Percentiles rank a stretch among this genome's conserved stretches.
These are phyloP conservation scores for Fistulifera pelliculosa DNA, from an alignment of 108 stramenopile species.

Conservation along the genomic window DNA sequence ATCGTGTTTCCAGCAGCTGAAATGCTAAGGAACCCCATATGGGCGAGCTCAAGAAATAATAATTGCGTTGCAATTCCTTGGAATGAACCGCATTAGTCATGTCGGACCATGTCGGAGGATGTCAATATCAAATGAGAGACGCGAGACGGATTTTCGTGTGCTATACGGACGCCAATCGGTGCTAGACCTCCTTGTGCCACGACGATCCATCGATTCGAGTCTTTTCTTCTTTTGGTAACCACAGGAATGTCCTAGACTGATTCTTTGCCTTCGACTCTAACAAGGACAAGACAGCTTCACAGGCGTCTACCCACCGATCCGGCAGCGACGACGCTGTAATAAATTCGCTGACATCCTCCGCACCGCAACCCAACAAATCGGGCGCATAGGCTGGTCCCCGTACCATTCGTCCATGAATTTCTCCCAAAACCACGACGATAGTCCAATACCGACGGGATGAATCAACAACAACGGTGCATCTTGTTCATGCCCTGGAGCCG, in stretches of 20 bases:
- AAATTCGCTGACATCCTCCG: slow-evolving; percentile 37
- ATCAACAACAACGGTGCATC: slow-evolving; percentile 31
- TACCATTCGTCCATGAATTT: slow-evolving; percentile 20
- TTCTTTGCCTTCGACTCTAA: neutral
- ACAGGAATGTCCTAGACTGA: no score
- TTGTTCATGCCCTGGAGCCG: no score
- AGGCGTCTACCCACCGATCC: slow-evolving; percentile 46
- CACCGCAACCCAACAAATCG: slow-evolving; percentile 63
- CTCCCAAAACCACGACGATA: slow-evolving; percentile 60
- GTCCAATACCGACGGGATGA: slow-evolving; percentile 67
- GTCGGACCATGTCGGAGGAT: slow-evolving; percentile 51
- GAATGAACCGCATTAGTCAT: slow-evolving; percentile 41
- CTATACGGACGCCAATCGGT: slow-evolving; percentile 51
- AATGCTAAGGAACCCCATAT: slow-evolving; percentile 46
- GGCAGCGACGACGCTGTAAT: slow-evolving; percentile 29
- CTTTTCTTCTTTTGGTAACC: no score
- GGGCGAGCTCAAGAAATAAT: slow-evolving; percentile 36
- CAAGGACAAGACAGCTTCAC: slow-evolving; percentile 25
- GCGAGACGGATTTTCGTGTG: slow-evolving; percentile 33
- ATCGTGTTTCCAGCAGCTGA: slow-evolving; percentile 34
- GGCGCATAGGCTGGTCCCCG: slow-evolving; percentile 41
- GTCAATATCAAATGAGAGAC: slow-evolving; percentile 35
- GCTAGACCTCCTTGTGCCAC: slow-evolving; percentile 58
- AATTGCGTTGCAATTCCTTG: slow-evolving; percentile 40
- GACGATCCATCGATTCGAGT: slow-evolving; percentile 10